Conservation (phyloP, 805 yeast genomes). For the Candida sakaeoensis region DNA sequence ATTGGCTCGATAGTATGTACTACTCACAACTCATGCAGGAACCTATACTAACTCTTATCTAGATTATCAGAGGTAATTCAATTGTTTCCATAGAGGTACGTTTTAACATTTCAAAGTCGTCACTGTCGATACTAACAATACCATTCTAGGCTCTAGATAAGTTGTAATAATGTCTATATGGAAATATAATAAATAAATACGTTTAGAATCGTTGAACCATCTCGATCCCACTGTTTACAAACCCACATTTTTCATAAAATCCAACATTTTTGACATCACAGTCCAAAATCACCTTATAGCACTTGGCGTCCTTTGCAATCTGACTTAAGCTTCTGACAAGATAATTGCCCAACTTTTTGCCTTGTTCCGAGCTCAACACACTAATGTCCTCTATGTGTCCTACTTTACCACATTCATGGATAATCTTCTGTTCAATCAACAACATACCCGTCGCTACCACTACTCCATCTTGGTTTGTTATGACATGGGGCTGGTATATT, state of each 20-base stretch:
- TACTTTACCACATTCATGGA: conserved; percentile 79
- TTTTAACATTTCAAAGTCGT: too few relatives aligned
- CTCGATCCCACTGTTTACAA: conserved; percentile 59
- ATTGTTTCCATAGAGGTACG: conserved; percentile 68
- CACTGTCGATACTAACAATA: conserved; percentile 28
- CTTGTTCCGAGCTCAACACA: conserved; percentile 71
- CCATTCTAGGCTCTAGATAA: conserved; percentile 3
- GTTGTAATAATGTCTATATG: conserved; percentile 1
- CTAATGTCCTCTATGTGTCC: conserved; percentile 97
- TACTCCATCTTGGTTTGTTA: conserved; percentile 45
- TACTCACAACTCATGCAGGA: too few relatives aligned
- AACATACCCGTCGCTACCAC: conserved; percentile 85
- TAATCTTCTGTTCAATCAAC: conserved; percentile 73
- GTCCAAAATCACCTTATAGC: conserved; percentile 87
- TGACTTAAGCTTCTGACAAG: conserved; percentile 60
- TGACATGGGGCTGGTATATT: conserved; percentile 67
- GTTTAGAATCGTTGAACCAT: conserved; percentile 36
- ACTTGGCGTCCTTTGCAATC: conserved; percentile 58
- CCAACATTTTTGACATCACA: conserved; percentile 79
- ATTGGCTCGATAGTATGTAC: conserved; percentile 60
- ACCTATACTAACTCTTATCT: neutral
- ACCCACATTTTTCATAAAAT: conserved; percentile 89
- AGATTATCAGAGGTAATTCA: conserved; percentile 72
- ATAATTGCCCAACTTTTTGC: conserved; percentile 70
- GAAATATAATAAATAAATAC: neutral